A percentile compares a stretch with the other conserved stretches of the same genome.
Evolutionary conservation across 2,329 filamentous ascomycete genomes (phyloP).

Genomic region (Ilyonectria sp.): DNA sequence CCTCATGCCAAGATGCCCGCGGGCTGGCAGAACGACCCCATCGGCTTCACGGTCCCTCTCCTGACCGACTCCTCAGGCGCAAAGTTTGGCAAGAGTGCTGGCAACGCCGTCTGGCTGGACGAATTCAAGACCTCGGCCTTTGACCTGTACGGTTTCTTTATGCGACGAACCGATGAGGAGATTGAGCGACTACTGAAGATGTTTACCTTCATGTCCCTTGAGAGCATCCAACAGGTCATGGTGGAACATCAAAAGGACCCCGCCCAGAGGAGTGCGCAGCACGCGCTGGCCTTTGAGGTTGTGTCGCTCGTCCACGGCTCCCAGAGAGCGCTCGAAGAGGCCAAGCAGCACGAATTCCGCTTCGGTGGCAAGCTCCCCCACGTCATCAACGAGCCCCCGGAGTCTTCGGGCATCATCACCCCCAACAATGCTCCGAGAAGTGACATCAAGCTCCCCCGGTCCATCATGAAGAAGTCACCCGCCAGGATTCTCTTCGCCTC

Average conservation of each 20-base stretch:
- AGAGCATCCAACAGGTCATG: conserved; percentile 79
- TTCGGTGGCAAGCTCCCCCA: conserved; percentile 58
- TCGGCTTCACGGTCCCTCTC: conserved; percentile 92
- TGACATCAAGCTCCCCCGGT: conserved; percentile 72
- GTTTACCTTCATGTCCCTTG: conserved; percentile 88
- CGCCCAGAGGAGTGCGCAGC: conserved; percentile 83
- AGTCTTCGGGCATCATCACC: conserved; percentile 53
- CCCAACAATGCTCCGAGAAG: conserved; percentile 65
- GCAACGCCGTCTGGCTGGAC: conserved; percentile 96
- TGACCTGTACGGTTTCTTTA: conserved; percentile 92
- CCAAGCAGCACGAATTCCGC: conserved; percentile 66
- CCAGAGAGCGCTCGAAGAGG: conserved; percentile 74
- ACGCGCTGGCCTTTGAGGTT: conserved; percentile 86
- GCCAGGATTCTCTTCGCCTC: conserved; percentile 72
- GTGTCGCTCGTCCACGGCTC: conserved; percentile 84
- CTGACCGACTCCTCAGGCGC: conserved; percentile 87
- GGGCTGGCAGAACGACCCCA: conserved; percentile 69
- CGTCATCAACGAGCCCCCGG: conserved; percentile 50
- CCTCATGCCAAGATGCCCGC: conserved; percentile 57
- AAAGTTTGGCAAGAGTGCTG: conserved; percentile 96
- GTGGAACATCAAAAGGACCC: conserved; percentile 77
- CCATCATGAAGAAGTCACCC: conserved; percentile 70
- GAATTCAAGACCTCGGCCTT: conserved; percentile 84
- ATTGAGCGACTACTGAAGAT: conserved; percentile 87
- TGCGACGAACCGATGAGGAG: conserved; percentile 85